phyloP scores from a whole-genome alignment of 2,329 filamentous ascomycete species.

The Hortaea werneckii region DNA sequence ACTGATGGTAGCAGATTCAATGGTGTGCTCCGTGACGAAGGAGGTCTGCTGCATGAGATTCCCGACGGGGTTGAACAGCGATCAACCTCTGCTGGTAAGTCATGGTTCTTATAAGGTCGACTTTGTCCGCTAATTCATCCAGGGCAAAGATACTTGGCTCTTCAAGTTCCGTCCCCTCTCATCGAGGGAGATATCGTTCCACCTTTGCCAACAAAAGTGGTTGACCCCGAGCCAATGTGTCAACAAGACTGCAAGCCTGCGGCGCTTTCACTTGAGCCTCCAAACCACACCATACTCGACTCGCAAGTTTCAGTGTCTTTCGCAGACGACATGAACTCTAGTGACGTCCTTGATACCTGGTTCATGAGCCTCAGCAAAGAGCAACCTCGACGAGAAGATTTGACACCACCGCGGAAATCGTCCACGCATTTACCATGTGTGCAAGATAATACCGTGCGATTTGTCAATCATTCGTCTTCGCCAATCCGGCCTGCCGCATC shows the following conservation, averaged over 20 bases:
- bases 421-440: conserved; percentile 2
- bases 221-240: not conserved
- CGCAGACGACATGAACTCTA: conserved; percentile 18
- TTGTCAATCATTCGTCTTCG: conserved; percentile 2
- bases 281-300: conserved; percentile 19
- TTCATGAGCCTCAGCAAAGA: conserved; percentile 15
- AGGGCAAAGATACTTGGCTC: conserved; percentile 20
- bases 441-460: conserved; percentile 2
- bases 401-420: conserved; percentile 5
- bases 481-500: conserved; percentile 22
- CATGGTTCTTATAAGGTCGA: not conserved
- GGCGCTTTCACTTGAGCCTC: too few relatives aligned
- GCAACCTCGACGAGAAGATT: conserved; percentile 6
- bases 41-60: conserved; percentile 15
- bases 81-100: conserved; percentile 5
- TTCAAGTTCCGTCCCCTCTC: conserved; percentile 7
- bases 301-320: conserved; percentile 25
- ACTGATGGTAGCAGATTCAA: not conserved
- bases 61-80: conserved; percentile 4
- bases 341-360: conserved; percentile 21
- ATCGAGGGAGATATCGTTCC: not conserved
- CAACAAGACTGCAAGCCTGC: too few relatives aligned
- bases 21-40: conserved; percentile 15
- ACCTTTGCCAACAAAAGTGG: too few relatives aligned
- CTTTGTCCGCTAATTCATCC: conserved; percentile 5